These are phyloP conservation scores for Atalantia buxifolia DNA, from an alignment of 345 rosid genomes.

Conservation along the genomic window DNA sequence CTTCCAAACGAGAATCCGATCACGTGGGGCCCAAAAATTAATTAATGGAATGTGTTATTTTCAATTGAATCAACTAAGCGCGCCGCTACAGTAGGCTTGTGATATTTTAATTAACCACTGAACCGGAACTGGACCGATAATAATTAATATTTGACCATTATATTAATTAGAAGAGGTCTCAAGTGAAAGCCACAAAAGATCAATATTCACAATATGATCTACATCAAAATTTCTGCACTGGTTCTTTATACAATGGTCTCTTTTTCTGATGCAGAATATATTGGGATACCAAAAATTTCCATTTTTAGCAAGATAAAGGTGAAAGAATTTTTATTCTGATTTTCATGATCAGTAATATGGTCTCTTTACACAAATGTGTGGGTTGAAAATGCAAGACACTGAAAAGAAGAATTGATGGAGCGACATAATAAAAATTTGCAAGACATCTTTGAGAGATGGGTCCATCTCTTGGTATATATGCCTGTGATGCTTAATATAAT, in stretches of 20 bases:
- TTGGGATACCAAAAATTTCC: conserved; percentile 7
- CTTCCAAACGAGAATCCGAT: neutral
- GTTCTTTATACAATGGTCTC: conserved; percentile 4
- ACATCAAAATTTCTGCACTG: neutral
- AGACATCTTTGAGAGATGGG: conserved; percentile 32
- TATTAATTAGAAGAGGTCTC: neutral
- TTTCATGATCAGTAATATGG: neutral
- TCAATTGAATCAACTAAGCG: neutral
- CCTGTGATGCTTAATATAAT: conserved; percentile 21
- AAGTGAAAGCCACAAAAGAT: neutral
- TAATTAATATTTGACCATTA: neutral
- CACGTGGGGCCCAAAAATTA: conserved; percentile 5
- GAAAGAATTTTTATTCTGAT: neutral
- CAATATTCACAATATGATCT: neutral
- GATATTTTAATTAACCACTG: neutral
- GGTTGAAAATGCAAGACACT: conserved; percentile 32
- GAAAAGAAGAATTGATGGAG: conserved; percentile 27
- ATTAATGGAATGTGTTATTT: neutral
- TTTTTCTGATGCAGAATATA: neutral
- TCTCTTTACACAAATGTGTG: neutral
- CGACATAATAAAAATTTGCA: conserved; percentile 11
- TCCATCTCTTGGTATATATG: conserved; percentile 20
- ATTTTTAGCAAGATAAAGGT: neutral
- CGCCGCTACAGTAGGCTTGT: conserved; percentile 1
- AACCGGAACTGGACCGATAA: neutral